Evolutionary conservation across 2,329 filamentous ascomycete genomes (phyloP), one percentile per base, ranked within the genome.

Genomic region (Tolypocladium tundrense): DNA sequence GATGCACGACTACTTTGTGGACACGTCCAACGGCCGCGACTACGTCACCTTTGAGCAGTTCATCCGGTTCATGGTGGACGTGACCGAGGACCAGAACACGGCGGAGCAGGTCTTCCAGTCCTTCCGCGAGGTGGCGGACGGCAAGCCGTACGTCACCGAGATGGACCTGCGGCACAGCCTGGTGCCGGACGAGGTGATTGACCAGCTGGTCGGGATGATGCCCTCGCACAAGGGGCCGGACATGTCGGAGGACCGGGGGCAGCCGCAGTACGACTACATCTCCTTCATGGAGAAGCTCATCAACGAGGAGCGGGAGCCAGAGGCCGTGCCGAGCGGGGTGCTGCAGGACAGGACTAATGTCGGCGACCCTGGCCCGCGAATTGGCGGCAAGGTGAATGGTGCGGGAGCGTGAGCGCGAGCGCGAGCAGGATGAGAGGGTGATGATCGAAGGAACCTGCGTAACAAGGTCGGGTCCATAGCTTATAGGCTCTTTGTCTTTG

Each of bases 1-100:
- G 77, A 99, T 97, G 94, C 93, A 97, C 71, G 87, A 93, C 56
- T 93, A 93, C 66, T 99, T 97, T 74, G 69, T 88, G 55, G 88
- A 93, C 57, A 95, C 92, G n/a, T 92, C 90, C 62, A 85, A 83
- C 42, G 91, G 85, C 41, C 83, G 79, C 63, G 88, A 87, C 72
- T 84, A 88, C 63, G 94, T 99, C 55, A 94, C 90, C 5, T 99
- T 99, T 69, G 94, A 99, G 76, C 93, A 97, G 73, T 99, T 99
- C 70, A 99, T 99, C 71, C 87, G 90, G 43, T 99, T 99, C 80
- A 99, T 99, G 94, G 94, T 99, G 53, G 91, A 96, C 65, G 94
- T 97, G 54, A 99, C 94, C 14, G 94, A 99, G 74, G 94, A 99
- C 70, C 94, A 99, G 75, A 97, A 99, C 72, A 97, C 92, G 4